Base-by-base conservation (phyloP, 495 filamentous ascomycete species). In the Podospora fimiseda region DNA sequence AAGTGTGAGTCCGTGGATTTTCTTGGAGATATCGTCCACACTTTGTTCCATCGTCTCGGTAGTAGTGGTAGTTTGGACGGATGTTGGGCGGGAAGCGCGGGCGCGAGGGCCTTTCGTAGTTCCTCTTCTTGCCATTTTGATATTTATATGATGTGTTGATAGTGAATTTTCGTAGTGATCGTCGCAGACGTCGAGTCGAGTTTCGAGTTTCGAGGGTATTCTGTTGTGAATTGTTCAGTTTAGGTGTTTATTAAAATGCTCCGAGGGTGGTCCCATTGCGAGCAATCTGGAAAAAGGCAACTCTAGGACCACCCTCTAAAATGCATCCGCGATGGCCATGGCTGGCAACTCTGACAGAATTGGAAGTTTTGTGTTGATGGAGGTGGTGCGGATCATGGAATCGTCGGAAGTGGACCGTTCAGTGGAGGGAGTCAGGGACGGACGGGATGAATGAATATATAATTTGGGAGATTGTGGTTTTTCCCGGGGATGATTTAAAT, bases 221-320 rank as follows among this genome's bases (percentile, higher is more conserved):
- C 18, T 22, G 20, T 23, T 20, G 9, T 22, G 43, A 22, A 14
- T 33, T 42, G 15, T 6, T 33, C 27, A 6, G 27, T 33, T 33
- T 5, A 33, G 5, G 27, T 5, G 27, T 5, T 33, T 33, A 6
- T 33, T 33, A 33, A 33, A 61, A 56, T 53, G 58, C 60, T 61
- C 64, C 22, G 72, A 74, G 74, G 73, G 74, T 74, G 74, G 73
- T 72, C 67, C 73, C 74, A 77, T 77, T 62, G 67, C 64, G 68
- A 71, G 71, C 59, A 58, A 48, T 56, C 51, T n/a, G n/a, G n/a
- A 58, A 33, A 58, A 52, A 55, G 60, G 61, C 59, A 52, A 62
- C 64, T 61, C 71, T 40, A 63, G 64, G 68, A 62, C 73, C 73
- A 77, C 74, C 74, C 74, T 73, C 69, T 76, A 77, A 48, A 70